These are phyloP conservation scores for Hypsizygus marmoreus DNA, from an alignment of 768 basidiomycete species.

Conservation along the genomic window DNA sequence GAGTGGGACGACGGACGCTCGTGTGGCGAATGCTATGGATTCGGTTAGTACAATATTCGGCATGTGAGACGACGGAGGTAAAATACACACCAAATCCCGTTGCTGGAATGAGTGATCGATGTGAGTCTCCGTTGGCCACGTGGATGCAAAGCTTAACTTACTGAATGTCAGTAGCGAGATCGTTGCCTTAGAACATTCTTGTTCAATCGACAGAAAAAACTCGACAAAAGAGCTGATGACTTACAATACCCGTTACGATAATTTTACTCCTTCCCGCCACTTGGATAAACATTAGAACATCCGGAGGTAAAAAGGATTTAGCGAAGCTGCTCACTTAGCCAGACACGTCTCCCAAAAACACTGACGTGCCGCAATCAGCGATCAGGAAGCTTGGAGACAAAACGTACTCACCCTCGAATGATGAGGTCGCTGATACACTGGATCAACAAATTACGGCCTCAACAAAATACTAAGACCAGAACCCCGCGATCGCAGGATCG, in stretches of 20 bases:
- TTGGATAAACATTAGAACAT: not conserved
- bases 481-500: too few species aligned
- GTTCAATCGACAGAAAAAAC: too few species aligned
- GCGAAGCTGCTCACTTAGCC: slow-evolving; percentile 8
- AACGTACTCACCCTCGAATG: slow-evolving; percentile 12
- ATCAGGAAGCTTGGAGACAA: too few species aligned
- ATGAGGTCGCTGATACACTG: slow-evolving; percentile 12
- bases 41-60: not conserved
- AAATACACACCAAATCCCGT: slow-evolving; percentile 10
- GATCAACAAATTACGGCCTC: too few species aligned
- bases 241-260: slow-evolving; percentile 1
- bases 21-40: slow-evolving; percentile 3
- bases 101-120: not conserved
- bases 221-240: too few species aligned
- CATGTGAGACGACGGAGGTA: not conserved
- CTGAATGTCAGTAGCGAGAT: slow-evolving; percentile 7
- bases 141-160: not conserved
- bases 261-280: slow-evolving; percentile 6
- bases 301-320: not conserved
- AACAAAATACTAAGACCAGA: too few species aligned
- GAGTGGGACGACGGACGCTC: slow-evolving; percentile 10
- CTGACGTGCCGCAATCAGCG: too few species aligned
- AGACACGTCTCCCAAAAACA: slow-evolving; percentile 11
- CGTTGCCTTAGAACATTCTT: not conserved
- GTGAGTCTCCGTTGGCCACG: too few species aligned